Conservation (phyloP, 2,329 filamentous ascomycete genomes). For the Sporothrix euskadiensis region DNA sequence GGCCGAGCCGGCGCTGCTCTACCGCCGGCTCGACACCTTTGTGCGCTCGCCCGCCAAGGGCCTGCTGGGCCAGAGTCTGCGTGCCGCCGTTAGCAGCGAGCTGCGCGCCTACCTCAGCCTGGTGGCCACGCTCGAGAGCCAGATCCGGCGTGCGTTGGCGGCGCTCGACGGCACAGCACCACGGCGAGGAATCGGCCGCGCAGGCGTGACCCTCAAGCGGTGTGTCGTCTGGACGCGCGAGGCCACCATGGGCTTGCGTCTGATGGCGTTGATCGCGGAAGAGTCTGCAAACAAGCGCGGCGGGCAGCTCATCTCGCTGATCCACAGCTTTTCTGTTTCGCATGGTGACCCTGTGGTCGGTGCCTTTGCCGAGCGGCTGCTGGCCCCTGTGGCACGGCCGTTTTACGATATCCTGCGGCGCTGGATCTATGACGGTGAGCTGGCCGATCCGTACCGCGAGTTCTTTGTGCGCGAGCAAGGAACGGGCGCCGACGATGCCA, state of each 20-base stretch:
- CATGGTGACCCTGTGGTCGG: slow-evolving; percentile 95
- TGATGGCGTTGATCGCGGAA: slow-evolving; percentile 94
- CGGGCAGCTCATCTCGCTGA: slow-evolving; percentile 88
- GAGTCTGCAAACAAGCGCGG: slow-evolving; percentile 78
- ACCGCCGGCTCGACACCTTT: slow-evolving; percentile 76
- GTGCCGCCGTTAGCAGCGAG: slow-evolving; percentile 81
- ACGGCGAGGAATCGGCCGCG: slow-evolving; percentile 73
- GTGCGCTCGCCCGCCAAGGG: slow-evolving; percentile 79
- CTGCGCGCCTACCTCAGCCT: slow-evolving; percentile 86
- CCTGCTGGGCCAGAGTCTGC: slow-evolving; percentile 86
- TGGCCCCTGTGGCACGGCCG: slow-evolving; percentile 83
- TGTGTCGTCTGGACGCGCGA: slow-evolving; percentile 98
- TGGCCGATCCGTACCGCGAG: slow-evolving; percentile 92
- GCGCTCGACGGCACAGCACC: slow-evolving; percentile 69
- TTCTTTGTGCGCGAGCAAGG: slow-evolving; percentile 92
- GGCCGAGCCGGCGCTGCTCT: slow-evolving; percentile 91
- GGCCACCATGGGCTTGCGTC: slow-evolving; percentile 87
- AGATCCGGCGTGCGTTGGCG: slow-evolving; percentile 80
- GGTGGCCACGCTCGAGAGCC: slow-evolving; percentile 87
- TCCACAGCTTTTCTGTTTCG: slow-evolving; percentile 88
- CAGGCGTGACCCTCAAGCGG: slow-evolving; percentile 89
- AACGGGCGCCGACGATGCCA: slow-evolving; percentile 48
- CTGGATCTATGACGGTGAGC: slow-evolving; percentile 98
- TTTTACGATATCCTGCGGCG: slow-evolving; percentile 95
- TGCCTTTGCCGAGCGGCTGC: slow-evolving; percentile 84